Evolutionary conservation across 1,284 basidiomycete genomes (phyloP), one percentile per base, ranked within the genome.

Genomic region (Sanghuangporus weigelae): DNA sequence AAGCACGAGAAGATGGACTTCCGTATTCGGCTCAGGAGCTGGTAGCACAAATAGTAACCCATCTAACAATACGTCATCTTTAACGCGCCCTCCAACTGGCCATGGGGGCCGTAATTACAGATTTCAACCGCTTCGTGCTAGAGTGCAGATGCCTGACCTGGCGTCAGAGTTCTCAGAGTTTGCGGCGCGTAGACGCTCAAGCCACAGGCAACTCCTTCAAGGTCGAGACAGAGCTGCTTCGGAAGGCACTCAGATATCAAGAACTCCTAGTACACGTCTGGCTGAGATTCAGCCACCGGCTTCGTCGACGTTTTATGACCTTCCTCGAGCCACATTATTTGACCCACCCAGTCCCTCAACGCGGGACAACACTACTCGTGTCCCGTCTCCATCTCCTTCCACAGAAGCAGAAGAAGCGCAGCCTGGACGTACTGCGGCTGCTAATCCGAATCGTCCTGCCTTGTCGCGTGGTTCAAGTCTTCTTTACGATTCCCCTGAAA

Each of bases 141-240:
- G 56, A 14, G 12, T 36, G 35, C 26, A 40, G 23, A 21, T 38
- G 11, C n/a, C 16, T 11, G 14, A 44, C 16, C 39, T 51, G 11
- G 11, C 60, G 3, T 46, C 40, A 10, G 68, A 69, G 57, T 69
- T 69, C 56, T 59, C 59, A n/a, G 67, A 69, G 21, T 69, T 67
- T 46, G 62, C 68, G 2, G 46, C 63, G 11, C 65, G 67, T 3
- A 50, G 65, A 16, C 54, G 67, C 36, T 48, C 60, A 14, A 42
- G 59, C 11, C 59, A 62, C 14, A 63, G 48, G 51, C 40, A 23
- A 55, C 46, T 42, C 58, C 26, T 31, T 31, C 26, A 31, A 31
- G 26, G 26, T 31, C 42, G 46, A 59, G 38, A 57, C 50, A 48
- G 44, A 21, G 40, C 48, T 50, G 46, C 38, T 19, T 14, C 36